phyloP scores from a whole-genome alignment of 768 basidiomycete species.

The Suillus ampliporus region DNA sequence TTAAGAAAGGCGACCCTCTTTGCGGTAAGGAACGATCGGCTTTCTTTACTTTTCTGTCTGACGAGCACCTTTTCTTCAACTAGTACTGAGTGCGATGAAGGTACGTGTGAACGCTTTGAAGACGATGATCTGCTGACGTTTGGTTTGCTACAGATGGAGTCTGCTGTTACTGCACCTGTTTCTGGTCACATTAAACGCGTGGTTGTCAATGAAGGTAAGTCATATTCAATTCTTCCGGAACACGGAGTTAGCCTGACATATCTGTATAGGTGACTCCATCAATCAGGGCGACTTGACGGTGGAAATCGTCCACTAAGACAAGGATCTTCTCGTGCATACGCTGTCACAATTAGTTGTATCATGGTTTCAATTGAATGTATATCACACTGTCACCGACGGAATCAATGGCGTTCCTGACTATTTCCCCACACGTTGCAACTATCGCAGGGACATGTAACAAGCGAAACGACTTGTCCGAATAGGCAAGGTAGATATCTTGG shows the following conservation, averaged over 20 bases:
- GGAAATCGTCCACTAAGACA: slow-evolving; percentile 76
- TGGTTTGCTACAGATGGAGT: slow-evolving; percentile 81
- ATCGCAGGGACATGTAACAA: slow-evolving; percentile 4
- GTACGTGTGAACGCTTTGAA: slow-evolving; percentile 34
- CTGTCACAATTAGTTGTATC: slow-evolving; percentile 28
- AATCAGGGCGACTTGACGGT: slow-evolving; percentile 91
- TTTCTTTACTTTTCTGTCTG: slow-evolving; percentile 28
- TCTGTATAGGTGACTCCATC: slow-evolving; percentile 80
- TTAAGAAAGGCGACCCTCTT: slow-evolving; percentile 97
- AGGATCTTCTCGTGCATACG: slow-evolving; percentile 13
- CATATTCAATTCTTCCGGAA: slow-evolving; percentile 5
- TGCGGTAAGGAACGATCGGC: slow-evolving; percentile 62
- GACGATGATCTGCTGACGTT: slow-evolving; percentile 20
- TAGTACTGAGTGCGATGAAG: slow-evolving; percentile 98
- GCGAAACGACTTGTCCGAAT: slow-evolving; percentile 1
- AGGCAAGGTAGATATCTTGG: slow-evolving; percentile 2
- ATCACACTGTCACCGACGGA: slow-evolving; percentile 12
- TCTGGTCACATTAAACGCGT: slow-evolving; percentile 97
- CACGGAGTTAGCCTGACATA: slow-evolving; percentile 11
- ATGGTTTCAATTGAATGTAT: slow-evolving; percentile 16
- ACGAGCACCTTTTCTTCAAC: slow-evolving; percentile 17
- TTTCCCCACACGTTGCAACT: background rate
- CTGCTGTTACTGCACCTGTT: slow-evolving; percentile 93
- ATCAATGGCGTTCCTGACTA: slow-evolving; percentile 3
- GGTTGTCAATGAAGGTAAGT: slow-evolving; percentile 81